Base-by-base conservation (phyloP, 2,329 filamentous ascomycete species). In the Beauveria medogensis region DNA sequence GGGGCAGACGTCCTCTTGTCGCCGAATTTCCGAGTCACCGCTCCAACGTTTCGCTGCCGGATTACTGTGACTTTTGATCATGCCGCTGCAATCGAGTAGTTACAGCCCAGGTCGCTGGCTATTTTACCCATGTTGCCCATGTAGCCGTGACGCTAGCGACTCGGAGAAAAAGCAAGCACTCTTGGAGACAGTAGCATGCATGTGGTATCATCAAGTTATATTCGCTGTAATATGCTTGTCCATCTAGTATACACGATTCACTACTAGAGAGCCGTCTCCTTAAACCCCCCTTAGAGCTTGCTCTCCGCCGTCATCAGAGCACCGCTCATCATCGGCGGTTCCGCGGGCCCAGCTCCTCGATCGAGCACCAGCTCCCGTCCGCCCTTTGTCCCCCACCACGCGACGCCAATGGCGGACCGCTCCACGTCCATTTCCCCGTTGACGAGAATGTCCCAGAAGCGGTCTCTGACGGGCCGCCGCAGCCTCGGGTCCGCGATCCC, bases 401-500 rank as follows among this genome's bases (percentile, higher is more conserved):
- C 84, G 20, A 96, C 89, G 54, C 88, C 91, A 37, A 89, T 81
- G 46, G 87, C 84, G 7, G 90, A 88, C 63, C 91, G 82, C 70
- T 95, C 90, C 26, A 95, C 87, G 73, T 96, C 92, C 85, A 96
- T 89, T 75, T 96, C 91, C 3, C 91, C 91, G 66, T 82, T 86
- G 46, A 87, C 87, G 10, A 96, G 74, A 3, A 91, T 82, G 62
- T 94, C 87, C 86, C 90, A 92, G 72, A 95, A 89, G 55, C 91
- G 79, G 64, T 85, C 81, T 69, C 86, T 85, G 43, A 87, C 90
- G 2, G 79, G 76, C 52, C 86, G 81, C 48, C 86, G 80, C 77
- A 92, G 84, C 4, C 68, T 72, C 0, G 78, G 73, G 64, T 91
- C 86, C 3, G 78, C 72, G 30, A 96, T 82, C 18, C 75, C 74